Percentiles rank a stretch among this genome's conserved stretches.
Conservation (phyloP, 345 rosid species). For the Carallia brachiata region DNA sequence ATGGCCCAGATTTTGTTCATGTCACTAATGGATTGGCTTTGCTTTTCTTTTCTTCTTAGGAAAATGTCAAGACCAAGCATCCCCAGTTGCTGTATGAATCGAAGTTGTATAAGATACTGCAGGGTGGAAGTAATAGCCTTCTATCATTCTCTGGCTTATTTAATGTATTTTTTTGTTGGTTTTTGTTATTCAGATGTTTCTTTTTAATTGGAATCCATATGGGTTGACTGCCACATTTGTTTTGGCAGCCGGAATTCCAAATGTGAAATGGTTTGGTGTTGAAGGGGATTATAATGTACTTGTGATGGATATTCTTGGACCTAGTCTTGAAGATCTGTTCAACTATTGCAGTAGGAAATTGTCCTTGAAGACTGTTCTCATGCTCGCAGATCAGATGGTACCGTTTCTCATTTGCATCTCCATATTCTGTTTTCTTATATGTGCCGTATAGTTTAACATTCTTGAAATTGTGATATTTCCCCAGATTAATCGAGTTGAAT, state of each 20-base stretch:
- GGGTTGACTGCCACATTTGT: not conserved
- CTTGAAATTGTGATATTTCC: slow-evolving; percentile 21
- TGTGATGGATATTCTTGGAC: slow-evolving; percentile 84
- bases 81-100: slow-evolving; percentile 87
- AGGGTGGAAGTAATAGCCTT: slow-evolving; percentile 73
- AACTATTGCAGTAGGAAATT: slow-evolving; percentile 80
- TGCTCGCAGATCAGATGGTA: slow-evolving; percentile 98
- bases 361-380: slow-evolving; percentile 80
- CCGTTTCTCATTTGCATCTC: not conserved
- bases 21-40: not conserved
- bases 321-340: slow-evolving; percentile 89
- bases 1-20: not conserved
- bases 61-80: slow-evolving; percentile 87
- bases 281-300: slow-evolving; percentile 86
- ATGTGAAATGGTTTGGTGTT: slow-evolving; percentile 75
- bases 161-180: not conserved
- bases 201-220: not conserved
- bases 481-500: slow-evolving; percentile 82
- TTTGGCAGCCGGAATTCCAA: slow-evolving; percentile 72
- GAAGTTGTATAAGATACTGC: slow-evolving; percentile 78
- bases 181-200: not conserved
- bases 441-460: not conserved
- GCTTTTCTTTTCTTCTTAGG: slow-evolving; percentile 37
- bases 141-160: not conserved
- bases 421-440: slow-evolving; percentile 2